Conservation (phyloP, 352 stramenopile genomes). For the Peronosclerospora sorghi region DNA sequence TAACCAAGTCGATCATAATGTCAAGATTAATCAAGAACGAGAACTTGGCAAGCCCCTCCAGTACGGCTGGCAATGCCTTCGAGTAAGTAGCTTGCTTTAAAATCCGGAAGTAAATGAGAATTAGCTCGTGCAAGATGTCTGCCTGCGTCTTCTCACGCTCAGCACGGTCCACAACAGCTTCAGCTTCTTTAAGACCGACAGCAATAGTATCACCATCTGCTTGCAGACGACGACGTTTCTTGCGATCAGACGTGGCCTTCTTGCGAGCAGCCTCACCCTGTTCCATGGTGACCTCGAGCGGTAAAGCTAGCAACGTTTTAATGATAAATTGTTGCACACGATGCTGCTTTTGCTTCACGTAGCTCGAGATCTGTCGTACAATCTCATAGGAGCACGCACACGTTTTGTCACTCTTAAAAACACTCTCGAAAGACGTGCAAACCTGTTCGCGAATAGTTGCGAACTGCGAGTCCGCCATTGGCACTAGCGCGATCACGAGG, state of each 20-base stretch:
- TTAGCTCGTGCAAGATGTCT: conserved; percentile 91
- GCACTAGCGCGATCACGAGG: conserved; percentile 70
- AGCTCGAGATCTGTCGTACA: conserved; percentile 74
- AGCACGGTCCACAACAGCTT: conserved; percentile 88
- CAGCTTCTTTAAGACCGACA: conserved; percentile 89
- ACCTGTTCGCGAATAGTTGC: conserved; percentile 34
- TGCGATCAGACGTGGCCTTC: conserved; percentile 71
- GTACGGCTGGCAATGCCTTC: conserved; percentile 83
- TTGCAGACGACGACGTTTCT: conserved; percentile 72
- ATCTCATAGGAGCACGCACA: conserved; percentile 55
- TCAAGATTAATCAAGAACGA: conserved; percentile 97
- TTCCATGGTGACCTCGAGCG: conserved; percentile 80
- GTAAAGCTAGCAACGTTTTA: conserved; percentile 62
- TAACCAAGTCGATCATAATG: conserved; percentile 94
- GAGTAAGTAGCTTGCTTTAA: conserved; percentile 88
- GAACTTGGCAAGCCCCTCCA: conserved; percentile 91
- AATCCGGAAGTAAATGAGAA: conserved; percentile 95
- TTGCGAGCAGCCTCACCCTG: conserved; percentile 68
- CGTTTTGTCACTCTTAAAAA: conserved; percentile 72
- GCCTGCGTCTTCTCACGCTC: conserved; percentile 90
- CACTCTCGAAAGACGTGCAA: conserved; percentile 54
- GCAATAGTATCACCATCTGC: conserved; percentile 79
- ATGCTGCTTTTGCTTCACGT: conserved; percentile 79
- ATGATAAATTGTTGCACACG: conserved; percentile 70
- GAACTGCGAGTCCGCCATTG: conserved; percentile 64